These are phyloP conservation scores for Chalciporus chontae DNA, from an alignment of 768 basidiomycete genomes.

Conservation along the genomic window DNA sequence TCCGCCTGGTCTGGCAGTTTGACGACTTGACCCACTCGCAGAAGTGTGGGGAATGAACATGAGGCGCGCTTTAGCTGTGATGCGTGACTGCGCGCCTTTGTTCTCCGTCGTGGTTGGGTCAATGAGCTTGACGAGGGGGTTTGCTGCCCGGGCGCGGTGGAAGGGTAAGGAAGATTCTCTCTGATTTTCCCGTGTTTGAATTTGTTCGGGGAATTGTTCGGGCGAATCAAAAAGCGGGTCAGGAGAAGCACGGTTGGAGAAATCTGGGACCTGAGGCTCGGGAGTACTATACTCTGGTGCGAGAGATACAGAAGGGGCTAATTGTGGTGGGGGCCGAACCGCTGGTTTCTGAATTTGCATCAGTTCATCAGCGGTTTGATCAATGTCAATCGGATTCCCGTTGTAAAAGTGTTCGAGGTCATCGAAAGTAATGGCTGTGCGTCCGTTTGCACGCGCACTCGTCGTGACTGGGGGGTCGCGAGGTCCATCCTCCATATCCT, in stretches of 20 bases:
- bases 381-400: constrained; percentile 31
- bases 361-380: constrained; percentile 19
- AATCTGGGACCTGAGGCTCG: constrained; percentile 4
- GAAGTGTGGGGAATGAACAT: constrained; percentile 21
- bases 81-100: constrained; percentile 35
- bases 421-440: constrained; percentile 21
- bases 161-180: constrained; percentile 17
- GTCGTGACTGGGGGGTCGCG: constrained; percentile 3
- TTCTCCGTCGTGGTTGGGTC: constrained; percentile 33
- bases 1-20: constrained; percentile 10
- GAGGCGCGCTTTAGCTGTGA: constrained; percentile 49
- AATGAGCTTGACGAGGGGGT: constrained; percentile 52
- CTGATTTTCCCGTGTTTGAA: constrained; percentile 4
- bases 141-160: constrained; percentile 48
- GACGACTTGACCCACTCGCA: constrained; percentile 6
- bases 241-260: constrained; percentile 10
- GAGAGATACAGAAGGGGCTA: not conserved
- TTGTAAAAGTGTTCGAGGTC: constrained; percentile 30
- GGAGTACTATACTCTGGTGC: not conserved
- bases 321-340: constrained; percentile 1
- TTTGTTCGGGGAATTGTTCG: constrained; percentile 4
- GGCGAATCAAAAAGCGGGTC: constrained; percentile 33
- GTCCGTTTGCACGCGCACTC: not conserved
- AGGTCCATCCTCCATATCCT: constrained; percentile 18
- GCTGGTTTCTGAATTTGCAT: not conserved